Conservation (phyloP, 2,329 filamentous ascomycete genomes). For the Xylaria sp. region DNA sequence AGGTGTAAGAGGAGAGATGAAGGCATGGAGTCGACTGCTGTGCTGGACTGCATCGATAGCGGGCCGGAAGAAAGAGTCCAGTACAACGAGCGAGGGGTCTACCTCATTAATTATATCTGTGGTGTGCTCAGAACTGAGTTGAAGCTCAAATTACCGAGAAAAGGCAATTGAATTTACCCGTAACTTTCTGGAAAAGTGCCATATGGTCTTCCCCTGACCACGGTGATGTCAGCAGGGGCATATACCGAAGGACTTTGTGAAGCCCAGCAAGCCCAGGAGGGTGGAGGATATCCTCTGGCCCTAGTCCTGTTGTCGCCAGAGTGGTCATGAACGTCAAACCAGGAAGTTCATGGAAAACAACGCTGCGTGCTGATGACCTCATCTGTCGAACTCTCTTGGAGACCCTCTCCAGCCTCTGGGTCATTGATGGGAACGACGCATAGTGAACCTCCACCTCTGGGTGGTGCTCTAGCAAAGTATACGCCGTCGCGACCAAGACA, state of each 20-base stretch:
- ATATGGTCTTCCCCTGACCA: conserved; percentile 39
- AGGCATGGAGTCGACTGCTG: conserved; percentile 36
- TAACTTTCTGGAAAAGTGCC: conserved; percentile 28
- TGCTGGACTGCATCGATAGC: conserved; percentile 40
- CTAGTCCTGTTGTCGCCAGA: background rate
- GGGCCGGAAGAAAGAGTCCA: conserved; percentile 36
- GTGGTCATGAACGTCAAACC: conserved; percentile 14
- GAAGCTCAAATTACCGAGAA: too few relatives aligned
- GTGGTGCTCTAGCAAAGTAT: conserved; percentile 39
- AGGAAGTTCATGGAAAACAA: conserved; percentile 36
- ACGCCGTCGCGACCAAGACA: conserved; percentile 36
- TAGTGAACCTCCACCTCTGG: conserved; percentile 39
- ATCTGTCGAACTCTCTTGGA: conserved; percentile 24
- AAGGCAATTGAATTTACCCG: conserved; percentile 3
- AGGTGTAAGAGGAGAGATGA: conserved; percentile 37
- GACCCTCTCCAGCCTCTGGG: conserved; percentile 30
- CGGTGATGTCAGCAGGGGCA: conserved; percentile 30
- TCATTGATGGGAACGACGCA: conserved; percentile 35
- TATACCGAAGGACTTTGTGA: conserved; percentile 11
- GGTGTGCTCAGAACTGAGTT: conserved; percentile 4
- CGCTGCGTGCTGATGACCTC: conserved; percentile 19
- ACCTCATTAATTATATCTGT: conserved; percentile 35
- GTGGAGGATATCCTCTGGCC: conserved; percentile 18
- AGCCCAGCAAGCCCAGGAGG: conserved; percentile 31
- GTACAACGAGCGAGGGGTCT: conserved; percentile 40